Conservation (phyloP, 192 early-diverging fungal genomes). For the Podila clonocystis region DNA sequence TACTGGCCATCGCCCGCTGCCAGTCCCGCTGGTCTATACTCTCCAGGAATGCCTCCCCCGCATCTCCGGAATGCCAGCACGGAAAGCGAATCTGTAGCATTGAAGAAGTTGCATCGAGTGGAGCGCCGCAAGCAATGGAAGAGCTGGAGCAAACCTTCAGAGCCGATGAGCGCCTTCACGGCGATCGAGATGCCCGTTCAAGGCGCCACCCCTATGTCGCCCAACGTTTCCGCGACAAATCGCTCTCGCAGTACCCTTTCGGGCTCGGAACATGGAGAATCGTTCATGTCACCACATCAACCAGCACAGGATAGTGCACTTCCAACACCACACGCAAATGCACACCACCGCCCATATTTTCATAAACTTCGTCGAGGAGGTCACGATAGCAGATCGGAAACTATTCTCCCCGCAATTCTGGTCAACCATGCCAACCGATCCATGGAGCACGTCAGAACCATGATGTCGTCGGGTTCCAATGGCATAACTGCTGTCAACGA, state of each 20-base stretch:
- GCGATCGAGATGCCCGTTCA: constrained; percentile 15
- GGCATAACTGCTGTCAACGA: not conserved
- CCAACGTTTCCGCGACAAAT: not conserved
- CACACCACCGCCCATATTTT: constrained; percentile 1
- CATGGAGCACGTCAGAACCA: constrained; percentile 21
- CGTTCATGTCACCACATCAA: not conserved
- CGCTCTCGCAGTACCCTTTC: constrained; percentile 14
- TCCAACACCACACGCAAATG: not conserved
- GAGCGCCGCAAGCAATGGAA: constrained; percentile 54
- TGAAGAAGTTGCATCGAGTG: constrained; percentile 7
- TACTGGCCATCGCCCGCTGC: constrained; percentile 20
- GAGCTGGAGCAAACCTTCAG: constrained; percentile 55
- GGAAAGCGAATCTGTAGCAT: not conserved
- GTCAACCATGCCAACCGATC: constrained; percentile 21
- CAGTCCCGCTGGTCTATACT: constrained; percentile 3
- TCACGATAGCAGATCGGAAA: constrained; percentile 8
- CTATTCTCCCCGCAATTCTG: constrained; percentile 10
- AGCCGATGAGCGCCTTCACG: constrained; percentile 19
- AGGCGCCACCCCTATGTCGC: constrained; percentile 14
- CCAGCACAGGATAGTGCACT: not conserved
- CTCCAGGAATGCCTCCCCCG: constrained; percentile 16
- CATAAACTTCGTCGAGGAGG: constrained; percentile 11
- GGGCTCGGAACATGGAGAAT: constrained; percentile 8
- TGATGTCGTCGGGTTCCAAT: constrained; percentile 7
- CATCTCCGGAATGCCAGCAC: constrained; percentile 7